These are phyloP conservation scores for Didymosphaeria variabile DNA, from an alignment of 2,329 filamentous ascomycete species.

Conservation along the genomic window DNA sequence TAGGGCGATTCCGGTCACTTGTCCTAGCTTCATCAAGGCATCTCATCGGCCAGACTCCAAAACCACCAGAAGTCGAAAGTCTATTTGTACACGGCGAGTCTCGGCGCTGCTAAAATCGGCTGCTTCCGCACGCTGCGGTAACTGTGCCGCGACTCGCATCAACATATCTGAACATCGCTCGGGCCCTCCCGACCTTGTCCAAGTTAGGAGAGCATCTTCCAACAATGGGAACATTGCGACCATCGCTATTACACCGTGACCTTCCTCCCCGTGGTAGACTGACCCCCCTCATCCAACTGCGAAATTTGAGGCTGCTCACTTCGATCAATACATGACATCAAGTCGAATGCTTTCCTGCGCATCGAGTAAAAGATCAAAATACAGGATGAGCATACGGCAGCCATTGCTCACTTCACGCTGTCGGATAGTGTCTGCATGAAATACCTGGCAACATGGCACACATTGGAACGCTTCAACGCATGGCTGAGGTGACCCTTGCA, in stretches of 20 bases:
- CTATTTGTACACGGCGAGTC: not conserved
- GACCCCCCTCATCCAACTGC: not conserved
- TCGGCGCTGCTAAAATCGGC: not conserved
- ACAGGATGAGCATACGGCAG: not conserved
- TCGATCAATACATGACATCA: not conserved
- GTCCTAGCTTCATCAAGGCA: not conserved
- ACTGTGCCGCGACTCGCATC: not conserved
- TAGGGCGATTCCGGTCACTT: not conserved
- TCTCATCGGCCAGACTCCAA: not conserved
- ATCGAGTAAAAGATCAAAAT: not conserved
- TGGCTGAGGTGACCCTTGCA: not conserved
- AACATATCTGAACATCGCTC: not conserved
- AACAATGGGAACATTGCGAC: not conserved
- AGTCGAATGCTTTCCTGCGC: not conserved
- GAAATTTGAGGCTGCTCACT: not conserved
- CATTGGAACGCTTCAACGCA: not conserved
- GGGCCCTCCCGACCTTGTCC: not conserved
- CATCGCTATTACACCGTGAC: conserved; percentile 1
- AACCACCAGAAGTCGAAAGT: not conserved
- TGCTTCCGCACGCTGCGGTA: not conserved
- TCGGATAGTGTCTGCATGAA: not conserved
- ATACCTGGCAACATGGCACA: not conserved
- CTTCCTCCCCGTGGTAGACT: not conserved
- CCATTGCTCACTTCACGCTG: not conserved
- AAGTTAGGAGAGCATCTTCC: not conserved